Base-by-base conservation (phyloP, 371 early-diverging fungal species). In the Lichtheimia corymbifera region DNA sequence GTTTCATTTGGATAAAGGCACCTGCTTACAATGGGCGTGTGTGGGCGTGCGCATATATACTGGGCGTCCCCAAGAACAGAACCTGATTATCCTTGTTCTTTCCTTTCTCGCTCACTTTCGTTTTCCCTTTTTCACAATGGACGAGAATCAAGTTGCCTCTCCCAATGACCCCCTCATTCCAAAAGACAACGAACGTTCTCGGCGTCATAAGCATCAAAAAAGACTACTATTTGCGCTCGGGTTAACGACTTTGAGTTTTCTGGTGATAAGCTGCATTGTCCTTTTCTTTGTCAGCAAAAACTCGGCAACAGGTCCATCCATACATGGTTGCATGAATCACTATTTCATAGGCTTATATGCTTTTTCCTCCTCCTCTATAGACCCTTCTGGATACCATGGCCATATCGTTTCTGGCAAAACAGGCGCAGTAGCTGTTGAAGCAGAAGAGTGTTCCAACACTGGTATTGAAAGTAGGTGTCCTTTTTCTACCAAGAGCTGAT, bases 401-500 rank as follows among this genome's bases (percentile, higher is more conserved):
- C 64, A 56, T 63, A 13, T 66, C 7, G 72, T 61, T 5, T 70
- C 61, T 67, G 76, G 83, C 20, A 52, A 68, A 25, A 67, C 82
- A 42, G 97, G 90, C 13, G 95, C 89, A 5, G 95, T 97, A 17
- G 90, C 96, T 13, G 84, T 93, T n/a, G 97, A 97, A 58, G 84
- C 91, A 60, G 80, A 83, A 20, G 73, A 84, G 56, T 97, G 97
- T 71, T 92, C 93, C 30, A 71, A 87, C 35, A 79, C 91, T 58
- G 97, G 97, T 18, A 88, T 93, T 17, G 86, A 96, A 28, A 80
- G 87, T 87, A 80, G 62, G 64, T 35, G 22, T 22, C 22, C 2
- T 22, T 22, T n/a, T n/a, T n/a, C n/a, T n/a, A n/a, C 22, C 22
- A 22, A 22, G 22, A 22, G 22, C 22, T 22, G 22, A 22, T 22